Percentiles rank a stretch among this genome's conserved stretches.
These are phyloP conservation scores for Tolypocladium paradoxum DNA, from an alignment of 2,329 filamentous ascomycete species.

Conservation along the genomic window DNA sequence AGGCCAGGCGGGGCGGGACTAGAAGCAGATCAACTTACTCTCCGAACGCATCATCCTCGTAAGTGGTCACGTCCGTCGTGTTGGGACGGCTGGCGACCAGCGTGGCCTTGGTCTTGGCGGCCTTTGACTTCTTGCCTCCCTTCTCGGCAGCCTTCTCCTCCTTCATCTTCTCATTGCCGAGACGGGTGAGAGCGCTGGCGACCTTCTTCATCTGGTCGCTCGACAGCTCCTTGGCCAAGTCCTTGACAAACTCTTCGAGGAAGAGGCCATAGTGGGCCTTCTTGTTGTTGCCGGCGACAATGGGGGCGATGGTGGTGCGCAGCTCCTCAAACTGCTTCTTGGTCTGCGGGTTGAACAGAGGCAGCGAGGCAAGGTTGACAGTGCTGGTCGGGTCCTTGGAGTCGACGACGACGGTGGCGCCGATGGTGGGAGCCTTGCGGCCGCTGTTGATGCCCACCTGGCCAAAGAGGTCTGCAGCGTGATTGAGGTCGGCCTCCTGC, in stretches of 20 bases:
- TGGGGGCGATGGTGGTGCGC: conserved; percentile 66
- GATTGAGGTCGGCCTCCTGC: conserved; percentile 77
- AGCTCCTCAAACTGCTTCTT: conserved; percentile 79
- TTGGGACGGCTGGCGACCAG: conserved; percentile 56
- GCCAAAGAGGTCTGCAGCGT: conserved; percentile 87
- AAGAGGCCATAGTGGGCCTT: conserved; percentile 87
- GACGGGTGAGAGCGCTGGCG: conserved; percentile 72
- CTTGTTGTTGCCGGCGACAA: conserved; percentile 65
- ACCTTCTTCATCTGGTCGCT: conserved; percentile 97
- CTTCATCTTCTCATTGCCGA: conserved; percentile 96
- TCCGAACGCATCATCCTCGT: conserved; percentile 71
- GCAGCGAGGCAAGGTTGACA: conserved; percentile 68
- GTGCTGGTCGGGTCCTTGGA: conserved; percentile 63
- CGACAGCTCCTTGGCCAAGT: conserved; percentile 74
- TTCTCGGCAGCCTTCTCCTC: conserved; percentile 94
- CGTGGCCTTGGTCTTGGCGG: conserved; percentile 85
- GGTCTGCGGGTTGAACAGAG: conserved; percentile 80
- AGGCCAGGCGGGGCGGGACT: too few relatives aligned
- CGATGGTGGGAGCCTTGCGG: conserved; percentile 57
- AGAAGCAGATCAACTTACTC: conserved; percentile 50
- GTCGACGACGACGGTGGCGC: conserved; percentile 58
- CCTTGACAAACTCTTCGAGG: conserved; percentile 82
- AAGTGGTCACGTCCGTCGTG: conserved; percentile 60
- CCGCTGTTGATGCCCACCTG: conserved; percentile 55
- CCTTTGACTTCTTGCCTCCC: conserved; percentile 93